Percentiles rank a stretch among this genome's conserved stretches.
Evolutionary conservation across 306 rosid genomes (phyloP).

Genomic region (Prosopis cineraria): DNA sequence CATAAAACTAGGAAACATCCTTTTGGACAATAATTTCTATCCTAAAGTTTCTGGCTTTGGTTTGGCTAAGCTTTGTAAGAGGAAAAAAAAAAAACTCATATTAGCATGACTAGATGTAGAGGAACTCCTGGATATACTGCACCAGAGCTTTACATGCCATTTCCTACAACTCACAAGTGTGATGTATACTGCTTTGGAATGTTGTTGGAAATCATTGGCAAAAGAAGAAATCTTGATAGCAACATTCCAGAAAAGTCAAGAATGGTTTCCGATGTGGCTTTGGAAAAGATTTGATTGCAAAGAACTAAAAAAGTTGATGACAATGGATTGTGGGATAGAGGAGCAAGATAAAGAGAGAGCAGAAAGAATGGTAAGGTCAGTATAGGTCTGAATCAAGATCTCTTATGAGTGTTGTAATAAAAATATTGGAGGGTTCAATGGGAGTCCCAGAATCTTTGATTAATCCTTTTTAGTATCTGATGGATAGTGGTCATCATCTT

Average conservation of each 20-base stretch:
- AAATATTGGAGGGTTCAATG: conserved; percentile 44
- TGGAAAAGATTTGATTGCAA: conserved; percentile 31
- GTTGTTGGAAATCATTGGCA: not conserved
- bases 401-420: conserved; percentile 35
- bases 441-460: conserved; percentile 35
- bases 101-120: not conserved
- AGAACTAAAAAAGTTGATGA: conserved; percentile 2
- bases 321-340: conserved; percentile 32
- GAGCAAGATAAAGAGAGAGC: conserved; percentile 26
- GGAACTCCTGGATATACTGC: not conserved
- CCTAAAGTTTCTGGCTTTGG: not conserved
- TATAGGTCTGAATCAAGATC: conserved; percentile 35
- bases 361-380: conserved; percentile 28
- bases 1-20: not conserved
- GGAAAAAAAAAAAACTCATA: not conserved
- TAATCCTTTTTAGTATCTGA: conserved; percentile 37
- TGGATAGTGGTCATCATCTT: no score
- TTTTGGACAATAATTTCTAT: not conserved
- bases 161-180: not conserved
- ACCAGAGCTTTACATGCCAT: not conserved
- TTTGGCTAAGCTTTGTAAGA: not conserved
- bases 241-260: conserved; percentile 26
- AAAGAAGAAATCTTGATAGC: conserved; percentile 31
- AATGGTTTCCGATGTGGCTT: conserved; percentile 41
- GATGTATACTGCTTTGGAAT: not conserved